These are phyloP conservation scores for Thuja plicata DNA, from an alignment of 83 land plant genomes.

Conservation along the genomic window DNA sequence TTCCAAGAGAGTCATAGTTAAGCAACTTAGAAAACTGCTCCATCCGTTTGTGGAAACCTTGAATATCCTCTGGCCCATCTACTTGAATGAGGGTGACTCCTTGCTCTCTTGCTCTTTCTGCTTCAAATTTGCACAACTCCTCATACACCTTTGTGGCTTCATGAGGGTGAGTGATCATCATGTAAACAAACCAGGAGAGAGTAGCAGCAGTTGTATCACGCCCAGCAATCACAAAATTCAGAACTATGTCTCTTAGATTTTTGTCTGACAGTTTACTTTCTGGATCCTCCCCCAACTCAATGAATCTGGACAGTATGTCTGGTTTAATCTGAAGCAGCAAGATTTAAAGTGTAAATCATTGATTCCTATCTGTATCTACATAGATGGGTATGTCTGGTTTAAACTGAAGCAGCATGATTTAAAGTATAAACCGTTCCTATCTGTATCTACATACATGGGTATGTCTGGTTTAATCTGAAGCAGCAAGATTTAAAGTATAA, in stretches of 20 bases:
- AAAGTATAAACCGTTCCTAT: too few relatives aligned
- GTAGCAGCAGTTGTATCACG: conserved; percentile 94
- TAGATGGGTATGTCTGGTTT: conserved; percentile 51
- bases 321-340: conserved; percentile 47
- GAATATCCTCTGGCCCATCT: conserved; percentile 25
- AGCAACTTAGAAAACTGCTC: conserved; percentile 53
- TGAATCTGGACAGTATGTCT: conserved; percentile 85
- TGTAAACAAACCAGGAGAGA: conserved; percentile 86
- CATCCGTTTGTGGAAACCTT: conserved; percentile 38
- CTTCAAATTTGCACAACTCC: conserved; percentile 59
- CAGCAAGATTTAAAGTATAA: too few relatives aligned
- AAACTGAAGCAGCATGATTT: too few relatives aligned
- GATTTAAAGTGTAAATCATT: not conserved
- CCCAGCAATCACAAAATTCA: conserved; percentile 95
- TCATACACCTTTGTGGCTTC: conserved; percentile 57
- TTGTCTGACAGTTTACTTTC: conserved; percentile 61
- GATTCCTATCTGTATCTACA: too few relatives aligned
- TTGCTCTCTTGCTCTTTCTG: conserved; percentile 45
- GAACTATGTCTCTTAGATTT: conserved; percentile 82
- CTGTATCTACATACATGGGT: not conserved
- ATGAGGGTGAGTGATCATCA: conserved; percentile 53
- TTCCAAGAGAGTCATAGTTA: conserved; percentile 68
- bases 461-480: conserved; percentile 53
- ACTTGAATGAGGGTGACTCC: conserved; percentile 16
- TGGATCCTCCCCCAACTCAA: conserved; percentile 67